phyloP scores from a whole-genome alignment of 495 filamentous ascomycete genomes.

The Penicillium waksmanii region DNA sequence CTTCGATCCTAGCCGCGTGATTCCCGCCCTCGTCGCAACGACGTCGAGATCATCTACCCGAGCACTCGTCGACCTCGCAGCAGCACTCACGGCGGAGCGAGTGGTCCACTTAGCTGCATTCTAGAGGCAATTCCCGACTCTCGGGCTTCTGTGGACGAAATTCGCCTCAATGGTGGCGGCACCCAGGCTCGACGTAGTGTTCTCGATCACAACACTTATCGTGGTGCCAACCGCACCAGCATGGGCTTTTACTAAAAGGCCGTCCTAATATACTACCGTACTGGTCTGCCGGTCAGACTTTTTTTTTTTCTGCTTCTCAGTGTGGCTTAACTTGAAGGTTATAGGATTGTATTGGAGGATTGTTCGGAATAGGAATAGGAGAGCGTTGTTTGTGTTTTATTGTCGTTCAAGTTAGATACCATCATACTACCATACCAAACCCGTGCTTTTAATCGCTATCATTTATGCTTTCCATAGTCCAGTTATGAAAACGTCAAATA shows the following conservation, averaged over 20 bases:
- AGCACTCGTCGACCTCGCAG: constrained; percentile 45
- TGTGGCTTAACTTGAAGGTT: constrained; percentile 13
- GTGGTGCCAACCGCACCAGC: constrained; percentile 42
- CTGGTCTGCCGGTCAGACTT: constrained; percentile 29
- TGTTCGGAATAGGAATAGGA: constrained; percentile 3
- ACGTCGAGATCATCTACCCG: constrained; percentile 41
- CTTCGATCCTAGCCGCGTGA: constrained; percentile 26
- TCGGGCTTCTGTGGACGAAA: constrained; percentile 34
- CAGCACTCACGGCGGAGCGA: constrained; percentile 35
- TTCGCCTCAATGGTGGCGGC: not conserved
- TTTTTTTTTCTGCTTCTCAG: constrained; percentile 15
- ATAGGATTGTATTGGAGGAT: constrained; percentile 13
- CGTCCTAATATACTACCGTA: not conserved
- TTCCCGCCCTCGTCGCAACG: constrained; percentile 34
- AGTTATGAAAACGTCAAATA: not conserved
- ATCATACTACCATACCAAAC: not conserved
- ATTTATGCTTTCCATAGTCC: not conserved
- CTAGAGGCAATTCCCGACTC: constrained; percentile 30
- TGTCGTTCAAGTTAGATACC: not conserved
- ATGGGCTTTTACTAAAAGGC: constrained; percentile 27
- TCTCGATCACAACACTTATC: constrained; percentile 37
- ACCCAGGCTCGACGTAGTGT: constrained; percentile 20
- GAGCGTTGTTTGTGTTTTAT: constrained; percentile 2
- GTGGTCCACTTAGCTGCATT: constrained; percentile 39
- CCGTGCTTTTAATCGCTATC: not conserved